These are phyloP conservation scores for Cercospora janseana DNA, from an alignment of 2,329 filamentous ascomycete genomes.

Conservation along the genomic window DNA sequence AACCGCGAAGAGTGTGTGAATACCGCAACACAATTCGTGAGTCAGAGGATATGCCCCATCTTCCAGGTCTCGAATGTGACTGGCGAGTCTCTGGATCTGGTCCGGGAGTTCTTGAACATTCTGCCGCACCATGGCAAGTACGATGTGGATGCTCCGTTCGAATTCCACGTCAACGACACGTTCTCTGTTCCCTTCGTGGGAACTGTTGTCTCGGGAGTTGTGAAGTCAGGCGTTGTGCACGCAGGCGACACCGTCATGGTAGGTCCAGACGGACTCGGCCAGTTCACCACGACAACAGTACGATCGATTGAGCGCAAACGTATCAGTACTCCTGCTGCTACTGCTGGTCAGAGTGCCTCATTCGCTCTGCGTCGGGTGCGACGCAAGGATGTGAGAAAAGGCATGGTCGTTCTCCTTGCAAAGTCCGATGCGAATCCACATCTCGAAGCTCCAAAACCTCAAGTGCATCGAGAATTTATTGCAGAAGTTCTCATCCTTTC, in stretches of 20 bases:
- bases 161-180: conserved; percentile 94
- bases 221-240: conserved; percentile 80
- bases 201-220: conserved; percentile 91
- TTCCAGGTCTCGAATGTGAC: conserved; percentile 99
- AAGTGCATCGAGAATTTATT: conserved; percentile 53
- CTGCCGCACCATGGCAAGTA: conserved; percentile 93
- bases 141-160: conserved; percentile 80
- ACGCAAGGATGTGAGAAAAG: conserved; percentile 90
- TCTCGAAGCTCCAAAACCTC: conserved; percentile 45
- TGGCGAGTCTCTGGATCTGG: conserved; percentile 82
- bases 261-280: conserved; percentile 84
- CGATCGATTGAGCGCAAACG: conserved; percentile 93
- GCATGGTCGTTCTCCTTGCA: conserved; percentile 93
- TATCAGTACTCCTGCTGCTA: conserved; percentile 80
- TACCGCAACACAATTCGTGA: conserved; percentile 93
- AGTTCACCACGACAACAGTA: conserved; percentile 83
- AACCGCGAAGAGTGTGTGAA: conserved; percentile 88
- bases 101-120: conserved; percentile 91
- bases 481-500: conserved; percentile 87
- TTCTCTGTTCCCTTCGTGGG: conserved; percentile 97
- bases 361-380: conserved; percentile 87
- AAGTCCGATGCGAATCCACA: conserved; percentile 59
- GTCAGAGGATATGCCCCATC: conserved; percentile 89
- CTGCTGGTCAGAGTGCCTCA: conserved; percentile 87
- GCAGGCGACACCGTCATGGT: conserved; percentile 86